Percentiles rank a stretch among this genome's conserved stretches.
Conservation (phyloP, 306 rosid species). For the Acacia melanoxylon region DNA sequence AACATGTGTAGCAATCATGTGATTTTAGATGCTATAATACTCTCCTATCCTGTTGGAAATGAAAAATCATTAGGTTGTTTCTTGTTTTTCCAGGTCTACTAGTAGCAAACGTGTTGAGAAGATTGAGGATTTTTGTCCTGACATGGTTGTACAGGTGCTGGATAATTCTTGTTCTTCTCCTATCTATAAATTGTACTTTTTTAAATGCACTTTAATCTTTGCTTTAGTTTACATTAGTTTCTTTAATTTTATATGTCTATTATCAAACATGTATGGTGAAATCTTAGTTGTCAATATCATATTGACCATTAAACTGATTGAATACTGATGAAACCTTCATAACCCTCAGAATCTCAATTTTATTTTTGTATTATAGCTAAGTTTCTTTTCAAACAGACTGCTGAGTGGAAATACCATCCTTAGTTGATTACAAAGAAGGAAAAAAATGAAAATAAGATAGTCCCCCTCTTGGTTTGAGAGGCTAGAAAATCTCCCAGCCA, state of each 20-base stretch:
- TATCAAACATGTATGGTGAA: not conserved
- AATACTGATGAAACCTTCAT: not conserved
- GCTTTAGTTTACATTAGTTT: not conserved
- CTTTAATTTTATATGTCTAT: not conserved
- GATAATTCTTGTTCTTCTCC: not conserved
- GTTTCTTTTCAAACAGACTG: not conserved
- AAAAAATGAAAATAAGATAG: not conserved
- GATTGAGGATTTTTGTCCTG: conserved; percentile 71
- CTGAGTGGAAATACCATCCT: not conserved
- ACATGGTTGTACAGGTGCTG: conserved; percentile 71
- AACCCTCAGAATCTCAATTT: not conserved
- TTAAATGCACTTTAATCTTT: not conserved
- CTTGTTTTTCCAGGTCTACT: conserved; percentile 44
- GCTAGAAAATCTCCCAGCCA: not conserved
- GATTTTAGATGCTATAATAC: not conserved
- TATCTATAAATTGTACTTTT: not conserved
- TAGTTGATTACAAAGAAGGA: not conserved
- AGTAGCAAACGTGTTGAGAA: conserved; percentile 43
- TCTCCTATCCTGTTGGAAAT: not conserved
- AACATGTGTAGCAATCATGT: not conserved
- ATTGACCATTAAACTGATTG: not conserved
- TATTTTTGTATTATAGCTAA: not conserved
- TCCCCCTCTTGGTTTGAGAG: not conserved
- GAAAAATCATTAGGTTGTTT: not conserved
- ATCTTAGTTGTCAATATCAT: not conserved